Base-by-base conservation (phyloP, 257 asterid genomes). In the Pogostemon cablin region DNA sequence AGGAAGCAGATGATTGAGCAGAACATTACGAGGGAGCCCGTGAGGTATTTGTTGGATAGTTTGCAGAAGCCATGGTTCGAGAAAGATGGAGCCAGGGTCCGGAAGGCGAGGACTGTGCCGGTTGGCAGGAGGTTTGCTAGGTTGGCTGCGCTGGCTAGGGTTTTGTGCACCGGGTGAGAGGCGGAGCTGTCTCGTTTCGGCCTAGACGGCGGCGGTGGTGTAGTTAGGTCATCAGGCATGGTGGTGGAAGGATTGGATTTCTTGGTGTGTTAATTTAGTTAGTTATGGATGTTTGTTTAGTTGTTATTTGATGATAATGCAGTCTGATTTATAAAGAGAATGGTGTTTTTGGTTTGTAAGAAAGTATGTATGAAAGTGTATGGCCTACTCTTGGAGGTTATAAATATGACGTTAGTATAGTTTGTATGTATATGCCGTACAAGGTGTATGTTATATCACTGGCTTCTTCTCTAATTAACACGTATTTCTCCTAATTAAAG, bases 91-190 rank as follows among this genome's bases (percentile, higher is more conserved):
- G 78, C 68, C 0, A 90, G 84, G 61, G 92, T 81, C 34, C 72
- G 83, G 53, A 86, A 87, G 39, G 87, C 86, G 0, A 87, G 81
- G 56, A 84, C 95, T 0, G 92, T 86, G 47, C 96, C 89, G 0
- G 92, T 90, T 3, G 96, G 92, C 1, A 87, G 82, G 76, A 89
- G 95, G 85, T 86, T 82, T 2, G 89, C 83, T 12, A 89, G 80
- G 81, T 85, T 87, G 39, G 87, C 87, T 5, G 87, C 90, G 47
- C 81, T 69, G 5, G 86, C 84, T 62, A 89, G 41, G 83, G 90
- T 80, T 77, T 71, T 85, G 77, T 84, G 83, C 4, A 77, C 73
- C 0, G 79, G 75, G 69, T 59, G 76, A 59, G 66, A 11, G 47
- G 65, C 6, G 6, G 57, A 5, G 49, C 49, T 7, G 49, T 6